Conservation (phyloP, 306 rosid species). For the Pyrus pyrifolia region DNA sequence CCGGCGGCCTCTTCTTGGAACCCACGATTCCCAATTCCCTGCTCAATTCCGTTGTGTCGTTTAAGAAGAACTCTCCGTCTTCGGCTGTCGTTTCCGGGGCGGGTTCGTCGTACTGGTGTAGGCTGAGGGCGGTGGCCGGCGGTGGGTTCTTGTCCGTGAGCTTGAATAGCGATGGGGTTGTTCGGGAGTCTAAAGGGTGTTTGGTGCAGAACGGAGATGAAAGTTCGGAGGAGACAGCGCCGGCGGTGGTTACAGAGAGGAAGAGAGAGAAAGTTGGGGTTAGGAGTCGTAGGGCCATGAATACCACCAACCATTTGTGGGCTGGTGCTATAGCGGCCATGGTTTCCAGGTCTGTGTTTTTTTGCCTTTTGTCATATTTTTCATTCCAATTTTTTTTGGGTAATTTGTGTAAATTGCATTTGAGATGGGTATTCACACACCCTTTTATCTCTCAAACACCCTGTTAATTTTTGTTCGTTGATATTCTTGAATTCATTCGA, state of each 20-base stretch:
- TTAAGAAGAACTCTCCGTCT: slow-evolving; percentile 5
- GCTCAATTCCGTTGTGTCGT: slow-evolving; percentile 33
- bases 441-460: too few relatives aligned
- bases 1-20: slow-evolving; percentile 74
- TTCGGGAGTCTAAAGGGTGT: slow-evolving; percentile 43
- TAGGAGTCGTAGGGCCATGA: slow-evolving; percentile 54
- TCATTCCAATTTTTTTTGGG: background rate
- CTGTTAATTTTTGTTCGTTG: too few relatives aligned
- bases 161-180: slow-evolving; percentile 38
- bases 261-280: slow-evolving; percentile 31
- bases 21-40: slow-evolving; percentile 45
- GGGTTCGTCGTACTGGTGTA: slow-evolving; percentile 12
- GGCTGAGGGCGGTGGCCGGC: slow-evolving; percentile 3
- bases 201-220: slow-evolving; percentile 40
- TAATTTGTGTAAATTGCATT: background rate
- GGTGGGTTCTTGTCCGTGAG: slow-evolving; percentile 57
- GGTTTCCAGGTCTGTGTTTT: slow-evolving; percentile 73
- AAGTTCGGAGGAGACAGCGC: slow-evolving; percentile 33
- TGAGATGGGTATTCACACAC: too few relatives aligned
- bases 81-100: slow-evolving; percentile 13
- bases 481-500: too few relatives aligned
- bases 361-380: background rate
- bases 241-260: slow-evolving; percentile 21
- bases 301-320: slow-evolving; percentile 89
- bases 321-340: slow-evolving; percentile 96